Conservation (phyloP, 345 rosid genomes). For the Euphorbia tirucalli region DNA sequence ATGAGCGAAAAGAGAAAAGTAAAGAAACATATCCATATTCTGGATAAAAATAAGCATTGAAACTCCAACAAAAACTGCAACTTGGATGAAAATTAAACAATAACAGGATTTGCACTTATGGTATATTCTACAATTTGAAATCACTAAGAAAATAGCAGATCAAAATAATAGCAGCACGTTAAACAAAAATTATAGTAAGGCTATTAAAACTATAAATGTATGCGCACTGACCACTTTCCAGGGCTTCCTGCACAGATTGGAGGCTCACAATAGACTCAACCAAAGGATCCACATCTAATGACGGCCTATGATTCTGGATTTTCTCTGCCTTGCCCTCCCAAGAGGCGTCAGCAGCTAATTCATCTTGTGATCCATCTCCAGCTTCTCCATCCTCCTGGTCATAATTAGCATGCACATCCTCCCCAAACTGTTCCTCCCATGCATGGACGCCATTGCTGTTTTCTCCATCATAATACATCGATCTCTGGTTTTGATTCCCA, state of each 20-base stretch:
- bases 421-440: slow-evolving; percentile 34
- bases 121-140: background rate
- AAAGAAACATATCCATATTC: background rate
- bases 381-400: slow-evolving; percentile 38
- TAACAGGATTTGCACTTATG: background rate
- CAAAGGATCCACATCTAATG: slow-evolving; percentile 53
- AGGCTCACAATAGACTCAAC: slow-evolving; percentile 46
- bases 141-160: background rate
- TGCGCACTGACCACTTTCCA: slow-evolving; percentile 47
- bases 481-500: slow-evolving; percentile 44
- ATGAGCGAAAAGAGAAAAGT: background rate
- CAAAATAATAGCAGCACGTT: background rate
- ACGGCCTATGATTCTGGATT: slow-evolving; percentile 33
- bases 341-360: slow-evolving; percentile 42
- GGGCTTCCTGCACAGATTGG: slow-evolving; percentile 61
- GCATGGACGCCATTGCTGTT: slow-evolving; percentile 48
- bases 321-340: slow-evolving; percentile 46
- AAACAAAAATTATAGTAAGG: background rate
- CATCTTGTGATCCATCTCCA: slow-evolving; percentile 42
- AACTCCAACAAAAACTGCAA: background rate
- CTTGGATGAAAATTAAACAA: background rate
- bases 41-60: background rate
- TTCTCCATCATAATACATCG: slow-evolving; percentile 52
- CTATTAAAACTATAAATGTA: slow-evolving; percentile 1
- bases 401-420: slow-evolving; percentile 43